Evolutionary conservation across 257 asterid species (phyloP).

Genomic region (Gentiana straminea): DNA sequence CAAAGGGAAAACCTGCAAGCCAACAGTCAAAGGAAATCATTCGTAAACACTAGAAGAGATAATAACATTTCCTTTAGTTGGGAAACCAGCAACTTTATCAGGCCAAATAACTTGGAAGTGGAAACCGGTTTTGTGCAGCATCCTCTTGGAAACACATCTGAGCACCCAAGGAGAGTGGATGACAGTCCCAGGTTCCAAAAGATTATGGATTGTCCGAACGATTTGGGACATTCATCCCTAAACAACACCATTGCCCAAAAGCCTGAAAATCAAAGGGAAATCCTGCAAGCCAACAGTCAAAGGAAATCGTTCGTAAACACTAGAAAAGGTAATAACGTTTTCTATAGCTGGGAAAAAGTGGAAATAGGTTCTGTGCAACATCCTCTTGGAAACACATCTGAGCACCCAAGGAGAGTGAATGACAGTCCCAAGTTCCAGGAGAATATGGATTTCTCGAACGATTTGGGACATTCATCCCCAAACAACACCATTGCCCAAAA

Average conservation of each 20-base stretch:
- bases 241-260: slow-evolving; percentile 8
- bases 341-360: slow-evolving; percentile 23
- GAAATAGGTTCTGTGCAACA: slow-evolving; percentile 18
- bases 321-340: slow-evolving; percentile 19
- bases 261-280: slow-evolving; percentile 23
- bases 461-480: slow-evolving; percentile 22
- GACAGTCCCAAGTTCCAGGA: slow-evolving; percentile 26
- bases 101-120: neutral
- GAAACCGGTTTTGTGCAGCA: slow-evolving; percentile 18
- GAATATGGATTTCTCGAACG: slow-evolving; percentile 18
- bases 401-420: slow-evolving; percentile 23
- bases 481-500: slow-evolving; percentile 20
- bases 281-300: slow-evolving; percentile 25
- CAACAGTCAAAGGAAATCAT: slow-evolving; percentile 23
- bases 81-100: slow-evolving; percentile 10
- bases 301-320: slow-evolving; percentile 23
- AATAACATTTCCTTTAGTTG: slow-evolving; percentile 19
- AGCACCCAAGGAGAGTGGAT: slow-evolving; percentile 23
- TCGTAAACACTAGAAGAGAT: slow-evolving; percentile 20
- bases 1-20: slow-evolving; percentile 28
- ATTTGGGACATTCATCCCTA: slow-evolving; percentile 23
- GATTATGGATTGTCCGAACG: slow-evolving; percentile 18
- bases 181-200: slow-evolving; percentile 25
- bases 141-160: slow-evolving; percentile 22
- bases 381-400: slow-evolving; percentile 22